These are phyloP conservation scores for Xylaria sp. DNA, from an alignment of 2,329 filamentous ascomycete species.

Conservation along the genomic window DNA sequence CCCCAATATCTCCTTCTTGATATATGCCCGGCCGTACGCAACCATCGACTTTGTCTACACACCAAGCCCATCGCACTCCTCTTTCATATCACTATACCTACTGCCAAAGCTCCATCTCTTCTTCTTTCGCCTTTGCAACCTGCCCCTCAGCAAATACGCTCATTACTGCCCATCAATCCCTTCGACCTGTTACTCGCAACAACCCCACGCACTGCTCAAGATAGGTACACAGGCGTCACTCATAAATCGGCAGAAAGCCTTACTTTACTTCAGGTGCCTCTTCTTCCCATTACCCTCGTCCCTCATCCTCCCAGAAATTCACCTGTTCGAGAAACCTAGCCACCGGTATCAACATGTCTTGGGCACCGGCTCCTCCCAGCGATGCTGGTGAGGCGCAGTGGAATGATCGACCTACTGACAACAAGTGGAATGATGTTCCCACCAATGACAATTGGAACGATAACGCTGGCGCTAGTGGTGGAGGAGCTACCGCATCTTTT, in stretches of 20 bases:
- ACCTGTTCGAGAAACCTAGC: background rate
- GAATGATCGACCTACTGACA: background rate
- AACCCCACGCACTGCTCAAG: background rate
- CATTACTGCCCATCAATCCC: background rate
- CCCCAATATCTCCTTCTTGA: background rate
- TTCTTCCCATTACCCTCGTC: background rate
- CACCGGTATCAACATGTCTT: slow-evolving; percentile 24
- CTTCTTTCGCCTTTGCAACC: too few relatives aligned
- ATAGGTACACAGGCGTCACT: background rate
- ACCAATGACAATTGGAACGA: slow-evolving; percentile 2
- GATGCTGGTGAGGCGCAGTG: slow-evolving; percentile 8
- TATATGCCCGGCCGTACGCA: background rate
- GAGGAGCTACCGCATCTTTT: slow-evolving; percentile 12
- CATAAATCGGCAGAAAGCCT: background rate
- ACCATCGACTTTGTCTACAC: background rate
- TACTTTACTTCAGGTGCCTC: background rate
- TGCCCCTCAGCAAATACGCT: background rate
- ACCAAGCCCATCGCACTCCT: background rate
- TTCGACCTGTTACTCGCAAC: background rate
- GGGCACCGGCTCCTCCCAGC: slow-evolving; percentile 7
- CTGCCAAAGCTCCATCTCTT: background rate
- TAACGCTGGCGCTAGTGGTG: background rate
- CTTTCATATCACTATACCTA: background rate
- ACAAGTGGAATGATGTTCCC: background rate
- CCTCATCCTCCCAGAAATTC: background rate